phyloP scores from a whole-genome alignment of 2,329 filamentous ascomycete species.

The Fusarium sp. region DNA sequence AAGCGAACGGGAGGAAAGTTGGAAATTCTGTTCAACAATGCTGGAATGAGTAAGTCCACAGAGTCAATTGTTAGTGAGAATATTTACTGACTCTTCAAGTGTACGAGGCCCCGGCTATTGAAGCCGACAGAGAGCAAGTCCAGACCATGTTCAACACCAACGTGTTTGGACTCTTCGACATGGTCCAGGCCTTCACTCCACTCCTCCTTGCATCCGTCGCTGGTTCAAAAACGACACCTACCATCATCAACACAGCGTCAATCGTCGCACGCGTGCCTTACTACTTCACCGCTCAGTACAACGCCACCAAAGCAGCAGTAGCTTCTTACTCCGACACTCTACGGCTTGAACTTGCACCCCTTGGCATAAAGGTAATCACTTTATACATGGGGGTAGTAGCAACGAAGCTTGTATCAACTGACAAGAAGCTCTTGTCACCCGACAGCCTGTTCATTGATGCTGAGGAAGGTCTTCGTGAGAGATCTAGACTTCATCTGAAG shows the following conservation, averaged over 20 bases:
- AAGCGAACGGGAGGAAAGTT: background rate
- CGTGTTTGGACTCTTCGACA: conserved; percentile 7
- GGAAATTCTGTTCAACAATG: conserved; percentile 22
- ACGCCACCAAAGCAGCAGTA: conserved; percentile 24
- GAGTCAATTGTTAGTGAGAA: background rate
- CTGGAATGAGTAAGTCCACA: background rate
- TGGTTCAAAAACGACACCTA: background rate
- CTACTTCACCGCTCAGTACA: conserved; percentile 9
- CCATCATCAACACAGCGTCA: conserved; percentile 13
- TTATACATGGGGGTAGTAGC: conserved; percentile 21
- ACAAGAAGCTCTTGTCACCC: background rate
- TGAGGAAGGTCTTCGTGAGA: background rate
- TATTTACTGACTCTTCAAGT: background rate
- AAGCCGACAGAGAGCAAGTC: background rate
- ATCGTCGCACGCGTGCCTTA: background rate
- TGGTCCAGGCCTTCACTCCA: conserved; percentile 10
- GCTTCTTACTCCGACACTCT: conserved; percentile 21
- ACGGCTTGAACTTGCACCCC: background rate
- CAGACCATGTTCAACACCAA: background rate
- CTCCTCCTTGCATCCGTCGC: background rate
- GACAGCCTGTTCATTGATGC: background rate
- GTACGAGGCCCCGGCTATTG: conserved; percentile 21
- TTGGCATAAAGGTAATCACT: conserved; percentile 11
- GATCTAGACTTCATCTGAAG: background rate
- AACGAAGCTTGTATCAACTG: background rate